Conservation (phyloP, 768 basidiomycete species). For the Leucosporidium creatinivorum region DNA sequence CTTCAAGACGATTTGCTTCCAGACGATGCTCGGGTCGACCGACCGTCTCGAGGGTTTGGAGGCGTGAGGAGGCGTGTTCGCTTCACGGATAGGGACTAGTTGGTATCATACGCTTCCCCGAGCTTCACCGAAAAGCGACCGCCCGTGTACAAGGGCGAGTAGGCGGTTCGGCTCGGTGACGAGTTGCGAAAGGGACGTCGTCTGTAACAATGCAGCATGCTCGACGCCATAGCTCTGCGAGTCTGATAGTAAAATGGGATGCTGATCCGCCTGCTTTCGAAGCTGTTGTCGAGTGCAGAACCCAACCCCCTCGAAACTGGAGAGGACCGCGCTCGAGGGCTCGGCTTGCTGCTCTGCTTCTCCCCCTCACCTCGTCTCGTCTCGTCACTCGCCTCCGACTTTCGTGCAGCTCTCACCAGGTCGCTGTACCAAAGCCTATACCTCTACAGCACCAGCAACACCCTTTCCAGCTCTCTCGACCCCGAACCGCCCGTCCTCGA, state of each 20-base stretch:
- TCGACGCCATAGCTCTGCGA: too few relatives aligned
- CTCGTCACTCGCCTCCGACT: background rate
- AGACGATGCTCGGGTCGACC: constrained; percentile 63
- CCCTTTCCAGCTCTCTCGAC: too few relatives aligned
- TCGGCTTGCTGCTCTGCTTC: background rate
- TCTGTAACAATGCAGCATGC: background rate
- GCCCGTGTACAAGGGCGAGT: constrained; percentile 17
- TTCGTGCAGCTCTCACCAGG: background rate
- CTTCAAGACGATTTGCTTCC: constrained; percentile 78
- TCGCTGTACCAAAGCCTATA: too few relatives aligned
- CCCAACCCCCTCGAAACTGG: too few relatives aligned
- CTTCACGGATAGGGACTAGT: too few relatives aligned
- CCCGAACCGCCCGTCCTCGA: too few relatives aligned
- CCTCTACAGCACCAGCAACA: too few relatives aligned
- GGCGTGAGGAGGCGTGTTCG: constrained; percentile 54
- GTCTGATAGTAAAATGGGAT: too few relatives aligned
- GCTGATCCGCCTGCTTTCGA: too few relatives aligned
- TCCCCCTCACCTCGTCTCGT: background rate
- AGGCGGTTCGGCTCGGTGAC: too few relatives aligned
- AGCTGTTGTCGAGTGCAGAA: too few relatives aligned
- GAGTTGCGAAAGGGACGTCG: background rate
- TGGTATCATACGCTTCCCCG: background rate
- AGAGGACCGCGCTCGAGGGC: background rate
- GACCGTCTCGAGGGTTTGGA: constrained; percentile 76
- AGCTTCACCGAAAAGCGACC: constrained; percentile 34